Conservation (phyloP, 2,329 filamentous ascomycete species). For the Mycosphaerella sp. region DNA sequence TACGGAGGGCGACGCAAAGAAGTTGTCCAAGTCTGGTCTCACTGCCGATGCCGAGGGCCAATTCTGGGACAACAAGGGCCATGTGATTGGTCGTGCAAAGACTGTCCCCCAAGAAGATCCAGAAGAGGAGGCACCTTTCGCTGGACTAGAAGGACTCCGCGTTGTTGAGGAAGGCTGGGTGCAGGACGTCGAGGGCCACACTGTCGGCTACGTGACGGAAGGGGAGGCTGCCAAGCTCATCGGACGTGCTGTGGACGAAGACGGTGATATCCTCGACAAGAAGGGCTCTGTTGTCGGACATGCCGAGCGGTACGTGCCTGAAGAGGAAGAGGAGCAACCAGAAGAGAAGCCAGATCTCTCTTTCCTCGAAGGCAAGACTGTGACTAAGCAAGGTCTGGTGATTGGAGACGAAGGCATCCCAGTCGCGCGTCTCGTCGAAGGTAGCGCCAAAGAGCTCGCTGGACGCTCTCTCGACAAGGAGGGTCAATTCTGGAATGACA, state of each 20-base stretch:
- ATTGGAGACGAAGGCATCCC: conserved; percentile 46
- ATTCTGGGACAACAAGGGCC: conserved; percentile 50
- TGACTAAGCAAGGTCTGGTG: conserved; percentile 48
- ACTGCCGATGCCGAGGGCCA: conserved; percentile 44
- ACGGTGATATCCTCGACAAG: conserved; percentile 50
- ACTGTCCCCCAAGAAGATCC: conserved; percentile 42
- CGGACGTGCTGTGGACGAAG: conserved; percentile 46
- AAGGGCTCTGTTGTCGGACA: conserved; percentile 48
- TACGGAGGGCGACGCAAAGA: conserved; percentile 47
- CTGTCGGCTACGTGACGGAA: conserved; percentile 44
- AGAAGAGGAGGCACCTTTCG: conserved; percentile 46
- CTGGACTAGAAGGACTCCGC: conserved; percentile 45
- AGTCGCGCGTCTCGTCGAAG: conserved; percentile 61
- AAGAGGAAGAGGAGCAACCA: conserved; percentile 55
- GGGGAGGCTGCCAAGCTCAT: conserved; percentile 48
- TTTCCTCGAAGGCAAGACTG: conserved; percentile 40
- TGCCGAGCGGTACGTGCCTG: conserved; percentile 52
- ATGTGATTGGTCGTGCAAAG: conserved; percentile 46
- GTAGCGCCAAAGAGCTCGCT: conserved; percentile 55
- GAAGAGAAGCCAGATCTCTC: conserved; percentile 41
- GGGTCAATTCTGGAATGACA: conserved; percentile 65
- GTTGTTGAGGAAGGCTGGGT: conserved; percentile 47
- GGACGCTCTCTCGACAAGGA: conserved; percentile 66
- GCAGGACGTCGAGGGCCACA: conserved; percentile 47
- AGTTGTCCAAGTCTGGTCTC: conserved; percentile 45